A percentile compares a stretch with the other conserved stretches of the same genome.
Conservation (phyloP, 1,284 basidiomycete species). For the Irpex rosettiformis region DNA sequence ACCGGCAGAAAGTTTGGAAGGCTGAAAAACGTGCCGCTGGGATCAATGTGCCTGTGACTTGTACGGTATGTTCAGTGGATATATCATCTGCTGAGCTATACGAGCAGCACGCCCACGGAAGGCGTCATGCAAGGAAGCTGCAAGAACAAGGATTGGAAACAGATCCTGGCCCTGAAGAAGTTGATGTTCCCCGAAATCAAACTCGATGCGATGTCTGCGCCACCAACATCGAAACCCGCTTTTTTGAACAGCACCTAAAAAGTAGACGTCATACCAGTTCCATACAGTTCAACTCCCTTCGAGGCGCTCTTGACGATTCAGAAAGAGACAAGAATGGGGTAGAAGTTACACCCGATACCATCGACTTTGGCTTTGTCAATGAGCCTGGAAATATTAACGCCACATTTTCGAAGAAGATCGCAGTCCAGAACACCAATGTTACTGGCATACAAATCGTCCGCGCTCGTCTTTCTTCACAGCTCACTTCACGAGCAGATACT, state of each 20-base stretch:
- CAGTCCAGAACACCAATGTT: slow-evolving; percentile 27
- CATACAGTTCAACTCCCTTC: slow-evolving; percentile 8
- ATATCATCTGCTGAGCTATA: neutral
- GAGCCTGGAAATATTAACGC: slow-evolving; percentile 23
- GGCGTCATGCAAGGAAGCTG: slow-evolving; percentile 3
- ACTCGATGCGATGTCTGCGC: slow-evolving; percentile 14
- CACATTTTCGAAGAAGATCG: slow-evolving; percentile 12
- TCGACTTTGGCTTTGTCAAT: slow-evolving; percentile 33
- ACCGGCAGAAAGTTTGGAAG: neutral
- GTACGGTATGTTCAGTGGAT: slow-evolving; percentile 10
- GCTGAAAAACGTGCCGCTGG: neutral
- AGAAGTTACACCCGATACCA: slow-evolving; percentile 10
- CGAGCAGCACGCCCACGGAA: slow-evolving; percentile 2
- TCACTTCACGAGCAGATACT: neutral
- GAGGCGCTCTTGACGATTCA: slow-evolving; percentile 10
- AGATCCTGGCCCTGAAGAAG: slow-evolving; percentile 10
- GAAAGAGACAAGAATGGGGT: slow-evolving; percentile 17
- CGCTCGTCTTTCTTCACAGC: slow-evolving; percentile 6
- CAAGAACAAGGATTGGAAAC: neutral
- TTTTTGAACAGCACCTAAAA: slow-evolving; percentile 13
- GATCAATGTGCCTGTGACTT: neutral
- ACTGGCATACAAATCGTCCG: slow-evolving; percentile 24
- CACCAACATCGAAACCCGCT: slow-evolving; percentile 9
- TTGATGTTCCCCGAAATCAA: neutral
- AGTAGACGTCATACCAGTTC: slow-evolving; percentile 7